Evolutionary conservation across 2,329 filamentous ascomycete species (phyloP), one percentile per base, ranked within the genome.

Genomic region (Aspergillus texensis): DNA sequence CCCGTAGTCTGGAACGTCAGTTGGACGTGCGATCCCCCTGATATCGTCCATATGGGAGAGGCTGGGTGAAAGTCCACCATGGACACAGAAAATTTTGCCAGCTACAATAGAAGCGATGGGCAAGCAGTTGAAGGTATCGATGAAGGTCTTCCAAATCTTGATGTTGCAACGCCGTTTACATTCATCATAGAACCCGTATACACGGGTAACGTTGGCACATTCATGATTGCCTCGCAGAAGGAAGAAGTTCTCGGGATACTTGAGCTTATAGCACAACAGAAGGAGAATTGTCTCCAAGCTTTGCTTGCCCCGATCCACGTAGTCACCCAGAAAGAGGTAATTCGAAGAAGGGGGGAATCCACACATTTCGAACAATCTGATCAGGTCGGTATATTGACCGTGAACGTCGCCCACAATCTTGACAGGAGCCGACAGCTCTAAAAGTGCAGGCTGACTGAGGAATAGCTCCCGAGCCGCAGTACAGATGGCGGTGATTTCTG

Each of bases 21-120:
- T 99, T 12, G 95, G 95, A 61, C 95, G 89, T 57, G 92, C 92
- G 79, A 99, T 98, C 75, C 96, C 91, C 70, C 95, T 90, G 71
- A 99, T 99, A 76, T 99, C 94, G 72, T 98, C 95, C 95, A 99
- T 99, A 73, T 98, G 94, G 61, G 91, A 90, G 57, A 99, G 85
- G 55, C 92, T 94, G 1, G 95, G 95, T 14, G 94, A 97, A 26
- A 99, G 83, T 16, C 95, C 95, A 57, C 95, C 95, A 74, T 99
- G 95, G 19, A 98, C 94, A 74, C 94, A 97, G 77, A 97, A 98
- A 62, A 98, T 98, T 82, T 98, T 98, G 69, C 92, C 93, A 2
- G 94, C 94, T 43, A 98, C 94, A 72, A 97, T 97, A n/a, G 94
- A 89, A 50, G 94, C 94, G 73, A 98, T 97, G 0, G 94, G 94